Conservation (phyloP, 2,329 filamentous ascomycete genomes). For the Colletotrichum salicis region DNA sequence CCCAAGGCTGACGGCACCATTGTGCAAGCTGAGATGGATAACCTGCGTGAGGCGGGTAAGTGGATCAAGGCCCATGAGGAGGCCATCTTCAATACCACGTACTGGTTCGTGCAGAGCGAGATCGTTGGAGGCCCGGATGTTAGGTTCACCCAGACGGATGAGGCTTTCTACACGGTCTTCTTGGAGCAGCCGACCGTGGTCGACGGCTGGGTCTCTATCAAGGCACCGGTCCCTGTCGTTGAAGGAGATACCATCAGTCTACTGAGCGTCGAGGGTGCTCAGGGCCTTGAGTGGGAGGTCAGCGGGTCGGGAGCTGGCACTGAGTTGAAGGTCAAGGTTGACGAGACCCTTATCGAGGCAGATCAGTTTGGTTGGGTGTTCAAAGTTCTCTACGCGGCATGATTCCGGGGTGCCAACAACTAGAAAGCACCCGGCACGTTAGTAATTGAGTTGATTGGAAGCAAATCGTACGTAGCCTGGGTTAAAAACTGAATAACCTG, state of each 20-base stretch:
- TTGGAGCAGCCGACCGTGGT: slow-evolving; percentile 50
- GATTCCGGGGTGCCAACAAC: no score
- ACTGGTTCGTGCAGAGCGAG: slow-evolving; percentile 61
- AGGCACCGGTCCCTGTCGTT: slow-evolving; percentile 57
- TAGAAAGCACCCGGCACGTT: not conserved
- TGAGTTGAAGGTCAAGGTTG: slow-evolving; percentile 32
- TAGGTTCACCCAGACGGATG: slow-evolving; percentile 61
- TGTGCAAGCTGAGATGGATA: slow-evolving; percentile 56
- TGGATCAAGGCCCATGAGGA: slow-evolving; percentile 66
- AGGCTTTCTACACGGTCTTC: slow-evolving; percentile 64
- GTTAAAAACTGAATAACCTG: fast-evolving
- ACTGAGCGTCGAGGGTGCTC: slow-evolving; percentile 50
- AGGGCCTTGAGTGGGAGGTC: slow-evolving; percentile 27
- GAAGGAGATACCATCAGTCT: slow-evolving; percentile 54
- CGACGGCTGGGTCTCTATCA: slow-evolving; percentile 50
- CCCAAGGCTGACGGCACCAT: slow-evolving; percentile 66
- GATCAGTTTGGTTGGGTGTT: slow-evolving; percentile 53
- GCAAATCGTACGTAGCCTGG: not conserved
- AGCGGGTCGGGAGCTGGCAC: slow-evolving; percentile 36
- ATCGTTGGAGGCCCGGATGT: slow-evolving; percentile 47
- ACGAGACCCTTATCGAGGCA: slow-evolving; percentile 44
- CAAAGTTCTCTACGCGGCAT: slow-evolving; percentile 39
- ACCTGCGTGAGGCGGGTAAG: slow-evolving; percentile 60
- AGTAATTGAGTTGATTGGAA: not conserved
- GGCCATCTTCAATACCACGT: slow-evolving; percentile 67